These are phyloP conservation scores for Zymoseptoria passerinii DNA, from an alignment of 2,329 filamentous ascomycete genomes.

Conservation along the genomic window DNA sequence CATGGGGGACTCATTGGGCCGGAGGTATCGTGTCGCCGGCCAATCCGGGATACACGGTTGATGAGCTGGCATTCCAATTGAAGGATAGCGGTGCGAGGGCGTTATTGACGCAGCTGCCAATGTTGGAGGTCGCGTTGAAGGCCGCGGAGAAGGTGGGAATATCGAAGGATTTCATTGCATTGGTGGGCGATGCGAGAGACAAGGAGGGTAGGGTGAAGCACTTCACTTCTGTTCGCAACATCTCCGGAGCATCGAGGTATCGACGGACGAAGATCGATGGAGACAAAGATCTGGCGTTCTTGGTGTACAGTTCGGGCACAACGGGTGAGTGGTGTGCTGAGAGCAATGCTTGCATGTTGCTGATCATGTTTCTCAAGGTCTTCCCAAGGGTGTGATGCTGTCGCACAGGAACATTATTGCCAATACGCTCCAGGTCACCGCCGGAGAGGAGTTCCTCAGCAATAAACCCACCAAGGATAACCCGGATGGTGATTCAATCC, in stretches of 20 bases:
- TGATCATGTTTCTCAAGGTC: constrained; percentile 48
- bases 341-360: neutral
- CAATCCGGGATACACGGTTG: constrained; percentile 76
- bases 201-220: constrained; percentile 55
- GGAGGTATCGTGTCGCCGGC: constrained; percentile 75
- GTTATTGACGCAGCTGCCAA: constrained; percentile 62
- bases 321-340: constrained; percentile 51
- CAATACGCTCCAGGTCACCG: constrained; percentile 47
- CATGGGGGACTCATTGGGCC: constrained; percentile 73
- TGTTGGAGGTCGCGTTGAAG: constrained; percentile 55
- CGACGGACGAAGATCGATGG: constrained; percentile 57
- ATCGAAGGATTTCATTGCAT: constrained; percentile 60
- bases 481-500: constrained; percentile 57
- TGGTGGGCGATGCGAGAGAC: constrained; percentile 64
- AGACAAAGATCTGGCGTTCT: constrained; percentile 65
- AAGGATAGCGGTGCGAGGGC: constrained; percentile 67
- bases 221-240: constrained; percentile 62
- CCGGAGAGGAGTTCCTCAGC: constrained; percentile 44
- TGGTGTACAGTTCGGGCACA: constrained; percentile 84
- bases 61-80: constrained; percentile 78
- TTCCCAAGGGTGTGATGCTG: constrained; percentile 88
- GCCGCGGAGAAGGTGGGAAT: constrained; percentile 66
- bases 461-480: constrained; percentile 37
- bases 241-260: constrained; percentile 50
- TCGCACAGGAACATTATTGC: constrained; percentile 75